A percentile compares a stretch with the other conserved stretches of the same genome.
Evolutionary conservation across 352 stramenopile genomes (phyloP).

Genomic region (Phytophthora pistaciae): DNA sequence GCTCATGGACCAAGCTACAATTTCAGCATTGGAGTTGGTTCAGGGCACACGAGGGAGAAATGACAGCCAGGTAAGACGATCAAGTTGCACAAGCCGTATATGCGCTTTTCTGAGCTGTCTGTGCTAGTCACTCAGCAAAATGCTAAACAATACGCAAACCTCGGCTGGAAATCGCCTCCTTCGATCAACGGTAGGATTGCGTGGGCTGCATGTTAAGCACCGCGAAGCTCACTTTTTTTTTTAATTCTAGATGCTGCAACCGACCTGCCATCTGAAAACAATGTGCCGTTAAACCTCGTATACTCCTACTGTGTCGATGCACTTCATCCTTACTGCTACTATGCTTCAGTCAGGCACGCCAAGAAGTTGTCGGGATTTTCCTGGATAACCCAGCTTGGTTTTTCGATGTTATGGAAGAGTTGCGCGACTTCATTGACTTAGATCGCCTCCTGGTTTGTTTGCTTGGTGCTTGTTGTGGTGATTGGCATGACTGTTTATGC

Average conservation of each 20-base stretch:
- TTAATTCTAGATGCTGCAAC: conserved; percentile 75
- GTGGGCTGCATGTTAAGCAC: neutral
- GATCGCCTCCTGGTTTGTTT: conserved; percentile 73
- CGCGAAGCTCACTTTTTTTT: neutral
- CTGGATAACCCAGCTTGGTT: conserved; percentile 85
- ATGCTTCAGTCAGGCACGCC: conserved; percentile 59
- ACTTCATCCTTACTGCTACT: conserved; percentile 2
- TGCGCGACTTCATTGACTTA: conserved; percentile 77
- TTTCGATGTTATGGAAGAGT: conserved; percentile 82
- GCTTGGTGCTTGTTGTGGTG: neutral
- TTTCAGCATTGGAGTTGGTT: conserved; percentile 78
- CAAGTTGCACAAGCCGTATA: neutral
- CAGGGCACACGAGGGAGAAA: conserved; percentile 64
- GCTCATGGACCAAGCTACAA: conserved; percentile 86
- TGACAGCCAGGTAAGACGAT: conserved; percentile 52
- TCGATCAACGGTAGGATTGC: conserved; percentile 65
- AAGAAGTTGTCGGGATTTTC: conserved; percentile 78
- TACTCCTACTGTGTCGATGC: neutral
- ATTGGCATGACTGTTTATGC: neutral
- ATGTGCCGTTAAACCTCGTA: conserved; percentile 51
- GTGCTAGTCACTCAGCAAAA: conserved; percentile 74
- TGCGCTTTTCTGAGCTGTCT: neutral
- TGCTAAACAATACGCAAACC: conserved; percentile 85
- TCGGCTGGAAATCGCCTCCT: conserved; percentile 79
- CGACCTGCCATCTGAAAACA: conserved; percentile 79